Evolutionary conservation across 208 protist genomes (phyloP).

Genomic region (Trypanosoma brucei): DNA sequence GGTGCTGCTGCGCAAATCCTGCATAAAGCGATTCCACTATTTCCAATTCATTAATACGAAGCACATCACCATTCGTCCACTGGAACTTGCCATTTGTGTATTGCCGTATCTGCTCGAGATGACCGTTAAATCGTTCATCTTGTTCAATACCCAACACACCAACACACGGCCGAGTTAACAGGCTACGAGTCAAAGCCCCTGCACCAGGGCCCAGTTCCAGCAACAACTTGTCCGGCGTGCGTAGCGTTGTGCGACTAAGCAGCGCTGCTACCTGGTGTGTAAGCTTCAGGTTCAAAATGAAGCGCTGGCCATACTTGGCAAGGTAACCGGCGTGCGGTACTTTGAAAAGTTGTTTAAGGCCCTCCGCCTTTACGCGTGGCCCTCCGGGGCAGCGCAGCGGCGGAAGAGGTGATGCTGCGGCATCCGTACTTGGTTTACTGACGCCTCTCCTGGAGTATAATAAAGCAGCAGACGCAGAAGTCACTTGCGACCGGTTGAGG

Average conservation of each 20-base stretch:
- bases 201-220: slow-evolving; percentile 82
- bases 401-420: slow-evolving; percentile 25
- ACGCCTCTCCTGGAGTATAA: background rate
- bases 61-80: slow-evolving; percentile 82
- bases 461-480: background rate
- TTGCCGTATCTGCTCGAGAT: slow-evolving; percentile 75
- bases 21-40: slow-evolving; percentile 50
- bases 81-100: slow-evolving; percentile 84
- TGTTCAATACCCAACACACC: slow-evolving; percentile 78
- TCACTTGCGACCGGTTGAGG: too few relatives aligned
- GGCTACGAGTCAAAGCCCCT: slow-evolving; percentile 76
- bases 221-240: slow-evolving; percentile 73
- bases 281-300: slow-evolving; percentile 85
- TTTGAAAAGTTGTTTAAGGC: slow-evolving; percentile 83
- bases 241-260: slow-evolving; percentile 59
- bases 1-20: slow-evolving; percentile 48
- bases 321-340: slow-evolving; percentile 80
- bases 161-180: slow-evolving; percentile 78
- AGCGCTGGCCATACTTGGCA: slow-evolving; percentile 85
- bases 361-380: slow-evolving; percentile 69
- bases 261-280: slow-evolving; percentile 75
- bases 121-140: slow-evolving; percentile 75
- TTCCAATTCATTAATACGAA: slow-evolving; percentile 71
- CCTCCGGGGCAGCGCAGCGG: slow-evolving; percentile 80
- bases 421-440: background rate